Base-by-base conservation (phyloP, 1,284 basidiomycete genomes). In the Bjerkandera adusta region DNA sequence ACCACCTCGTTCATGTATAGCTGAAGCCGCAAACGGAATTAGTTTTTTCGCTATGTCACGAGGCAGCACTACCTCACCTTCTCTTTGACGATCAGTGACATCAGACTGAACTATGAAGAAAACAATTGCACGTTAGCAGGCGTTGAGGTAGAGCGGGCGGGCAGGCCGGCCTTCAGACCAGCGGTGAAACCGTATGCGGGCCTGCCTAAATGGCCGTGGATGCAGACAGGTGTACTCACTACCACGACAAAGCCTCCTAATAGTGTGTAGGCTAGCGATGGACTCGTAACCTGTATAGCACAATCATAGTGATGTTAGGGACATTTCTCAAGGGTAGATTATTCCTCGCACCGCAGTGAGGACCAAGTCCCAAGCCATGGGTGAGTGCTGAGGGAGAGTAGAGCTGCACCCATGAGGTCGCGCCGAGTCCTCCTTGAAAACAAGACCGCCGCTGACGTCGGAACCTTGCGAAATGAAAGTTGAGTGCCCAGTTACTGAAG, bases 1-100 rank as follows among this genome's bases (percentile, higher is more conserved):
- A 93, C 85, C 16, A 94, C 92, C 71, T 97, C 94, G 57, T 93
- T 94, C 56, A 96, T 82, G 63, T 89, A 96, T 3, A 95, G 63
- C 72, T 85, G 50, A 10, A 50, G 20, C 26, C 2, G 25, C 36
- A 16, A 12, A 27, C 34, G 18, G 10, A 43, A 4, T 15, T 20
- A 1, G 18, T 35, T 8, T n/a, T 36, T 16, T 5, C 26, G 46
- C 8, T 11, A 5, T 20, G 34, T 20, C 22, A 46, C n/a, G 16
- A 20, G 16, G 13, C 12, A n/a, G 15, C 3, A 15, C 22, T n/a
- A 16, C 10, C 61, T 4, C 30, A 83, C 85, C 67, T 72, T 84
- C 66, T 97, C 90, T 62, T 89, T 92, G 49, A 92, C 79, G 21
- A 93, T 72, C 33, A 92, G 75, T 4, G 89, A 88, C 42, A 91